These are phyloP conservation scores for Hymenotorrendiella dingleyae DNA, from an alignment of 2,329 filamentous ascomycete species.

Conservation along the genomic window DNA sequence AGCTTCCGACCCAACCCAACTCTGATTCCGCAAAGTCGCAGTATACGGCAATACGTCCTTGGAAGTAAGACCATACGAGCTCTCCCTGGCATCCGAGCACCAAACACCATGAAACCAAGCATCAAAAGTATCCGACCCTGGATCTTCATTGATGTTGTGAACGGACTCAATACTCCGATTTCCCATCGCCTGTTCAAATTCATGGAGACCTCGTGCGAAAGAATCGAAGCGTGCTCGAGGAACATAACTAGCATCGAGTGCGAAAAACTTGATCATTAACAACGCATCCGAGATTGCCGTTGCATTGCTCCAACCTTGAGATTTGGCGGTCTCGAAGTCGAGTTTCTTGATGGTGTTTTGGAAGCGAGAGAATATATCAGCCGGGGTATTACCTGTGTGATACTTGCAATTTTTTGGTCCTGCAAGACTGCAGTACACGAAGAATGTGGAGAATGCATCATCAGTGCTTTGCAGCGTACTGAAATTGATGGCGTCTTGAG, in stretches of 20 bases:
- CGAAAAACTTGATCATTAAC: neutral
- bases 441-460: slow-evolving; percentile 19
- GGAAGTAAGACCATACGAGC: neutral
- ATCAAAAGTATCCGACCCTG: too few relatives aligned
- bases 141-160: too few relatives aligned
- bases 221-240: neutral
- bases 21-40: neutral
- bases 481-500: slow-evolving; percentile 36
- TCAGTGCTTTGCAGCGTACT: slow-evolving; percentile 20
- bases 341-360: neutral
- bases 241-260: neutral
- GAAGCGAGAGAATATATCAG: slow-evolving; percentile 16
- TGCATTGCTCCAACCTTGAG: neutral
- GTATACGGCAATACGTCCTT: neutral
- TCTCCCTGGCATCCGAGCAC: neutral
- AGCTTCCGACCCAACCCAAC: neutral
- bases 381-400: slow-evolving; percentile 12
- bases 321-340: neutral
- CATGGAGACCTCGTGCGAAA: neutral
- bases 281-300: neutral
- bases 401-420: slow-evolving; percentile 29
- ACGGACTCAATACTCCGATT: too few relatives aligned
- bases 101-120: neutral
- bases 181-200: neutral
- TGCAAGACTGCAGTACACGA: slow-evolving; percentile 20